Conservation (phyloP, 305 asterid genomes). For the Plantago coronopus region DNA sequence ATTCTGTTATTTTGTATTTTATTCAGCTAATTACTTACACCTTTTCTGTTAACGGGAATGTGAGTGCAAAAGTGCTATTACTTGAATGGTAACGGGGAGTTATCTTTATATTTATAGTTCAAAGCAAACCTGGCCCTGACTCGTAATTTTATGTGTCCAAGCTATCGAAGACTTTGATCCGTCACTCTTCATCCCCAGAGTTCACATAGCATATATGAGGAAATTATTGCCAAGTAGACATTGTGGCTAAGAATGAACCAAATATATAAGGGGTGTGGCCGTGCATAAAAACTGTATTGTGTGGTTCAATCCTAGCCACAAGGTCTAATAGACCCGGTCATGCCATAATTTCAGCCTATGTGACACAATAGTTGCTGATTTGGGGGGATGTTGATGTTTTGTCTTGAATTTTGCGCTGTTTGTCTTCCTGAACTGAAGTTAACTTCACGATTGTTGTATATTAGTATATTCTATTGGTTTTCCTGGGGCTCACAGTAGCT, state of each 20-base stretch:
- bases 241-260: no score
- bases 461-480: conserved; percentile 12
- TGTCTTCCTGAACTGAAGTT: neutral
- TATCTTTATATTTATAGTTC: neutral
- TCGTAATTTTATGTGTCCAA: neutral
- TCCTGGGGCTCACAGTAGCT: conserved; percentile 12
- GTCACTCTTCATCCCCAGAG: neutral
- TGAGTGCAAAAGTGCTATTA: neutral
- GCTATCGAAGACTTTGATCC: neutral
- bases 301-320: no score
- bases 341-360: no score
- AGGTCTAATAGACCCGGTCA: no score
- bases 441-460: neutral
- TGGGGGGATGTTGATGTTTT: neutral
- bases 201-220: no score
- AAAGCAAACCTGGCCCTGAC: neutral
- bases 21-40: neutral
- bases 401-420: neutral
- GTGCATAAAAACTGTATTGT: no score
- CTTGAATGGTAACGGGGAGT: neutral
- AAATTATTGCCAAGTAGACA: no score
- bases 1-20: neutral
- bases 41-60: neutral
- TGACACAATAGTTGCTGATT: neutral
- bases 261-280: no score